Evolutionary conservation across 768 basidiomycete species (phyloP).

Genomic region (Neoboletus magnificus): DNA sequence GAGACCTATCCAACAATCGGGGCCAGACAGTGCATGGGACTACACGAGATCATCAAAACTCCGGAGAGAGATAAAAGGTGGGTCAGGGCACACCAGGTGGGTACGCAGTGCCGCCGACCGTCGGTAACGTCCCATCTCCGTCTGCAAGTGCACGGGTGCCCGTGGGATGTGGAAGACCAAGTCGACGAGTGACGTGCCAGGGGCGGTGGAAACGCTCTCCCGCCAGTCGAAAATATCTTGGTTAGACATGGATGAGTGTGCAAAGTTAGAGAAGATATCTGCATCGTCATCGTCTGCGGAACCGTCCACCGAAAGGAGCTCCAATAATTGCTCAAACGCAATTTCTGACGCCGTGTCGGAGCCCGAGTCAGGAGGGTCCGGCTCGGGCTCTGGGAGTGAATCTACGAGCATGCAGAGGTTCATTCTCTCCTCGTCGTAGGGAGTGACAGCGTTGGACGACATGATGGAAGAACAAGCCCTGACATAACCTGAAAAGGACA

Average conservation of each 20-base stretch:
- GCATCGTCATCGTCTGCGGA: background rate
- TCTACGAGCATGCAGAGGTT: background rate
- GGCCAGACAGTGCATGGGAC: background rate
- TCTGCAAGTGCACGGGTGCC: background rate
- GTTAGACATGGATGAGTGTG: background rate
- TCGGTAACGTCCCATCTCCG: background rate
- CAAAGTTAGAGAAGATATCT: background rate
- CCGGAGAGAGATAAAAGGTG: background rate
- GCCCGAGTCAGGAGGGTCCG: background rate
- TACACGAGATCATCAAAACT: background rate
- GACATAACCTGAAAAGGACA: background rate
- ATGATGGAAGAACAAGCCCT: background rate
- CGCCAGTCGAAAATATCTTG: background rate
- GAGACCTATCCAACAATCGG: constrained; percentile 4
- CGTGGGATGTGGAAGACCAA: background rate
- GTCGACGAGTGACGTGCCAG: background rate
- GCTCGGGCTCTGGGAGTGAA: background rate
- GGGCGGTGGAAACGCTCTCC: background rate
- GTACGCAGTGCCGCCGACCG: background rate
- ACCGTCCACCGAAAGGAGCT: background rate
- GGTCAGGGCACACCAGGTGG: background rate
- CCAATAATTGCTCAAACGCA: background rate
- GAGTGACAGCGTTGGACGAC: background rate
- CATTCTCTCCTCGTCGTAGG: background rate
- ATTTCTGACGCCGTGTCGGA: background rate